Base-by-base conservation (phyloP, 257 asterid genomes). In the Ilex aquifolium region DNA sequence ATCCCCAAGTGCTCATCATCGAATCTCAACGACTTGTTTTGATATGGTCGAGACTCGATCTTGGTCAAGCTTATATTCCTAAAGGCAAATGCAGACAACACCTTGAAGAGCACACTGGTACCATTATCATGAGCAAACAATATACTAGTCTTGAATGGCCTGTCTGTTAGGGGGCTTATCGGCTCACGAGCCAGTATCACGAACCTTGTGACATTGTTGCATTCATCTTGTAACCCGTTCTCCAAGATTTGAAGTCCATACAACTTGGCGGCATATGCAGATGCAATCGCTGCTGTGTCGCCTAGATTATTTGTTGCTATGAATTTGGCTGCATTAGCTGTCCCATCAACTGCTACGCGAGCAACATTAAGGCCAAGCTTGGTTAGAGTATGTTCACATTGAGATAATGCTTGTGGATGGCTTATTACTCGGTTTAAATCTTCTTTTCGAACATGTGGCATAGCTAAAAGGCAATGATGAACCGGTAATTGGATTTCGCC, bases 111-210 rank as follows among this genome's bases (percentile, higher is more conserved):
- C 58, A 83, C 88, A 71, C 95, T 81, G 36, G 84, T 83, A 8
- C 96, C 97, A 49, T 85, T 71, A 40, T 87, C 95, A 71, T 87
- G 92, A 0, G 92, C 93, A 77, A 90, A 90, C 5, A 85, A 95
- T 4, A 91, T 88, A 79, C 98, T 91, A 21, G 95, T 91, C 65
- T 84, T 91, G 80, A 91, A 91, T n/a, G 96, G 98, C 42, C 96
- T 76, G 29, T 91, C 98, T 0, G 85, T 88, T 4, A 95, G 68
- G 0, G 98, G 98, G 30, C 88, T 79, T 6, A 91, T 74, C 0
- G 98, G 98, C 11, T 88, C 95, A 5, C 98, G 84, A 0, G 98
- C 98, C 29, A 91, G 75, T 94, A 91, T 84, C 64, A 91, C 85
- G 81, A 88, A 91, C 12, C 98, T 75, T 2, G 98, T 91, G 57